phyloP scores from a whole-genome alignment of 805 yeast genomes.

The Spencermartinsiella europaea region DNA sequence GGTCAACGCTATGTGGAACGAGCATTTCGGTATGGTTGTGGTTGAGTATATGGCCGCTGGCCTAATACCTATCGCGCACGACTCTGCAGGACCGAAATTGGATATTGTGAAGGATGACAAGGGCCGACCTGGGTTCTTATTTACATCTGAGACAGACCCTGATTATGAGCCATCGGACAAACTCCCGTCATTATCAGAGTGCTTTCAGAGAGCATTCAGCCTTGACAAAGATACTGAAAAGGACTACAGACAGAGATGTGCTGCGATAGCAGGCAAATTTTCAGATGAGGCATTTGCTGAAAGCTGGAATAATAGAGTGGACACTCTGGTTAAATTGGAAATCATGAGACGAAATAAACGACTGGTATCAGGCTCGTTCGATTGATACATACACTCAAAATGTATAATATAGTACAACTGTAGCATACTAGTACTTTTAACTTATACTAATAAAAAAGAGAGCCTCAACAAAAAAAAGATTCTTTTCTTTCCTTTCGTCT shows the following conservation, averaged over 20 bases:
- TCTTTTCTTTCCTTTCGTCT: too few relatives aligned
- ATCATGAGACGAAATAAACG: constrained; percentile 19
- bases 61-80: constrained; percentile 82
- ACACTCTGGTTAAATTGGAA: constrained; percentile 22
- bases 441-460: neutral
- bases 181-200: constrained; percentile 47
- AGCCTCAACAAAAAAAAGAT: neutral
- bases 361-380: constrained; percentile 16
- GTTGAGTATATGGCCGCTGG: constrained; percentile 90
- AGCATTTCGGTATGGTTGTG: constrained; percentile 96
- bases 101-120: constrained; percentile 68
- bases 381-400: constrained; percentile 9
- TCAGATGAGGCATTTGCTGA: constrained; percentile 53
- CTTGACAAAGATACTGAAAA: constrained; percentile 36
- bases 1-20: constrained; percentile 98
- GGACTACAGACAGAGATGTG: constrained; percentile 42
- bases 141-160: constrained; percentile 66
- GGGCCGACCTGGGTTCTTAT: constrained; percentile 69
- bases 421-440: neutral
- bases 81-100: constrained; percentile 88
- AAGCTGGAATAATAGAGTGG: constrained; percentile 42
- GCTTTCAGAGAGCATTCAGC: constrained; percentile 42
- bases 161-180: constrained; percentile 41
- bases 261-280: constrained; percentile 44
- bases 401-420: constrained; percentile 1